These are phyloP conservation scores for Komagataea norvegica DNA, from an alignment of 1,139 yeast species.

Conservation along the genomic window DNA sequence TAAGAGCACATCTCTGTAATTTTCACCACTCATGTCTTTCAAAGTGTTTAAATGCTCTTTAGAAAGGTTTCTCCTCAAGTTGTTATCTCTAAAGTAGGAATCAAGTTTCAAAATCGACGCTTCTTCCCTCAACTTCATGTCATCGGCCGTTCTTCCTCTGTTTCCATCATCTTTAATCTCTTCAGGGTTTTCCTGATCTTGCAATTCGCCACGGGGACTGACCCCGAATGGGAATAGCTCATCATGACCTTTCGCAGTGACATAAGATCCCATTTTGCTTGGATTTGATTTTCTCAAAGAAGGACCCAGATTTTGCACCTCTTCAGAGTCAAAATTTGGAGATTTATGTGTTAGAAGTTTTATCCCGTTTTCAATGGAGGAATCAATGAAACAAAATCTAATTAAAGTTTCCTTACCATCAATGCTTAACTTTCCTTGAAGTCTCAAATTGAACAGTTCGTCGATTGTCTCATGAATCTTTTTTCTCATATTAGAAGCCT, in stretches of 20 bases:
- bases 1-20: conserved; percentile 45
- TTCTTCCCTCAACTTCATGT: conserved; percentile 22
- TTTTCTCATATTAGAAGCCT: conserved; percentile 40
- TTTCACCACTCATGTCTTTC: conserved; percentile 43
- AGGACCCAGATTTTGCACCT: neutral
- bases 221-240: conserved; percentile 33
- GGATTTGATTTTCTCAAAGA: conserved; percentile 18
- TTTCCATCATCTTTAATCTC: conserved; percentile 13
- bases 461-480: conserved; percentile 50
- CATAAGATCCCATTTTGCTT: conserved; percentile 21
- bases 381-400: conserved; percentile 62
- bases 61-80: conserved; percentile 6
- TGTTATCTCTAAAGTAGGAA: conserved; percentile 14
- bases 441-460: conserved; percentile 52
- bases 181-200: conserved; percentile 9
- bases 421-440: conserved; percentile 46
- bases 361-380: conserved; percentile 63
- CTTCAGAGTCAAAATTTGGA: conserved; percentile 3
- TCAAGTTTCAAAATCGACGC: conserved; percentile 21
- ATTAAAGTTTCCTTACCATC: conserved; percentile 73
- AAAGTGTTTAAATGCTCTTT: conserved; percentile 13
- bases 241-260: conserved; percentile 29
- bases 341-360: conserved; percentile 41
- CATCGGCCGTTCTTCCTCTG: conserved; percentile 17
- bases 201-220: conserved; percentile 17